Base-by-base conservation (phyloP, 345 rosid species). In the Eucalyptus cloeziana region DNA sequence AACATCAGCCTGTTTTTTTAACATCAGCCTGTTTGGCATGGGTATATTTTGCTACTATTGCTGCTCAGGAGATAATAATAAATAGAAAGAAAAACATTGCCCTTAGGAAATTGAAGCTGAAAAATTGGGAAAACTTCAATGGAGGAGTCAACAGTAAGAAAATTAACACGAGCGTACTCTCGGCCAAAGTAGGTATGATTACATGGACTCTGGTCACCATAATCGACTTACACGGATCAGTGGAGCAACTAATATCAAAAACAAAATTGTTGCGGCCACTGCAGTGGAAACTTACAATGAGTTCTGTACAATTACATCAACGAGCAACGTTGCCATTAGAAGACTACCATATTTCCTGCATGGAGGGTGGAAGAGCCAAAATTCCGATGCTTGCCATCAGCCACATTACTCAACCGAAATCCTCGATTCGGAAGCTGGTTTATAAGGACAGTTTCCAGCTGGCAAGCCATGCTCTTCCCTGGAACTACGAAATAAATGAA, bases 401-500 rank as follows among this genome's bases (percentile, higher is more conserved):
- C 96, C 60, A 95, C 54, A 87, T 96, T 98, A 49, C 96, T 90
- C 71, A 98, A 91, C 40, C 90, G 87, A 91, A 93, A 98, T 64
- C 99, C 99, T 62, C 89, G 95, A 40, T 88, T 90, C 11, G 92
- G 93, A 60, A 97, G 96, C 92, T 97, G 98, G 93, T 98, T 96
- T 91, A 98, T 94, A 86, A 98, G 94, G 89, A 98, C 98, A 30
- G 99, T 98, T 93, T 98, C 99, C 49, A 98, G 92, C 92, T 94
- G 98, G 92, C 99, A 97, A 52, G 98, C 99, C 7, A 94, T 83
- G 93, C 99, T 98, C 94, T 98, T 98, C 90, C 99, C 99, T 5
- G 96, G 94, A 54, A 98, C 99, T 50, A 88, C 60, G 80, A 96
- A 93, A 94, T 97, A 98, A 31, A 97, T 86, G 91, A 98, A 98